phyloP scores from a whole-genome alignment of 345 rosid genomes.

The Eucalyptus pauciflora region DNA sequence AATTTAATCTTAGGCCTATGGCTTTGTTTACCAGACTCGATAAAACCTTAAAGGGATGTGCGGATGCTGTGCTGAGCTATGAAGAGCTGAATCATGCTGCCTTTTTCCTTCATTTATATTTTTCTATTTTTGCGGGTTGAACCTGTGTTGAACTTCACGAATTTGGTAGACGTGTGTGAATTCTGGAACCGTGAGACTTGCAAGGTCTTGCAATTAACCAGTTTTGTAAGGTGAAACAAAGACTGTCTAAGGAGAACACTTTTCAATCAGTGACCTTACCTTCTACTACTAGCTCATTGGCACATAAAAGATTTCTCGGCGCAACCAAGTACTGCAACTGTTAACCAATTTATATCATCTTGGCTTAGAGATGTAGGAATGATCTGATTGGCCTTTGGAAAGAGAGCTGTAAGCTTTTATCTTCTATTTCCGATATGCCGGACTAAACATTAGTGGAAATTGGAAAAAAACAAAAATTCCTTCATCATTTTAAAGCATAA shows the following conservation, averaged over 20 bases:
- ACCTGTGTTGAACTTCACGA: neutral
- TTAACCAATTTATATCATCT: neutral
- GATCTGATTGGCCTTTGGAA: neutral
- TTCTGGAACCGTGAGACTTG: accelerated
- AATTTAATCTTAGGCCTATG: too few relatives aligned
- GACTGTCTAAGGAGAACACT: neutral
- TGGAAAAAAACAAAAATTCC: too few relatives aligned
- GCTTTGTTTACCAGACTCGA: too few relatives aligned
- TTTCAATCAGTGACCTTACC: neutral
- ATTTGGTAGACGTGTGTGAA: too few relatives aligned
- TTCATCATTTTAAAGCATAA: too few relatives aligned
- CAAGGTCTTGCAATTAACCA: accelerated
- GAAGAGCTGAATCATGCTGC: accelerated
- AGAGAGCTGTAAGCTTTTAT: neutral
- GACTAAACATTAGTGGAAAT: accelerated
- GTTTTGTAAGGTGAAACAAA: too few relatives aligned
- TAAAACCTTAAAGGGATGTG: too few relatives aligned
- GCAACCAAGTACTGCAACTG: neutral
- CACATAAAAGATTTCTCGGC: too few relatives aligned
- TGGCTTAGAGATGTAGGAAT: neutral
- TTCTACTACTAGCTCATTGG: neutral
- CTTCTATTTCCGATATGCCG: too few relatives aligned
- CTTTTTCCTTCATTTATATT: too few relatives aligned
- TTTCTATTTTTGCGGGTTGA: neutral
- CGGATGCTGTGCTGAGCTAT: too few relatives aligned